Evolutionary conservation across 2,329 filamentous ascomycete species (phyloP).

Genomic region (Arthroderma uncinatum): DNA sequence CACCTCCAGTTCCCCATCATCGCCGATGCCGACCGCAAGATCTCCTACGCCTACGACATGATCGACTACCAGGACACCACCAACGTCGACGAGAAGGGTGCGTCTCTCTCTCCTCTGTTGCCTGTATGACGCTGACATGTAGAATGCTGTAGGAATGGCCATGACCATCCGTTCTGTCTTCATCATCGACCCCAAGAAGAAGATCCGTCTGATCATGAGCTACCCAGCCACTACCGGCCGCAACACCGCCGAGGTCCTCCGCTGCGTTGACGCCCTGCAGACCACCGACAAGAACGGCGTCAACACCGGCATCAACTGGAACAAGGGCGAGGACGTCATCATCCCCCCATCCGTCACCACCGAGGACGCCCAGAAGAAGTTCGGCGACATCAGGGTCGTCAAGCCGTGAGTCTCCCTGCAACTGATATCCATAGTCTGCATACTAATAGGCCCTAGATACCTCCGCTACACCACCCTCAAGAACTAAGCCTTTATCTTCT

Average conservation of each 20-base stretch:
- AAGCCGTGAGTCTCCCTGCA: slow-evolving; percentile 40
- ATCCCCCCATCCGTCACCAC: slow-evolving; percentile 74
- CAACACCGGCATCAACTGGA: slow-evolving; percentile 85
- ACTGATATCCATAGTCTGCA: neutral
- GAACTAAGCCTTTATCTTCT: slow-evolving; percentile 16
- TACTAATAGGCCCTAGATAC: slow-evolving; percentile 20
- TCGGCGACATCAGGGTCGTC: slow-evolving; percentile 57
- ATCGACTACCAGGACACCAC: slow-evolving; percentile 70
- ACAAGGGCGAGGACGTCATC: slow-evolving; percentile 80
- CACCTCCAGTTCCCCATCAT: slow-evolving; percentile 68
- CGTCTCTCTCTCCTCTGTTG: slow-evolving; percentile 8
- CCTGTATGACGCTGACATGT: neutral
- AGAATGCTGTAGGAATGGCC: slow-evolving; percentile 45
- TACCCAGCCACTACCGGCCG: slow-evolving; percentile 86
- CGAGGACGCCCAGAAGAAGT: slow-evolving; percentile 76
- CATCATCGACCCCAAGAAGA: slow-evolving; percentile 88
- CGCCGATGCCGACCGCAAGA: slow-evolving; percentile 66
- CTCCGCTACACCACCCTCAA: slow-evolving; percentile 29
- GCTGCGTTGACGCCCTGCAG: slow-evolving; percentile 68
- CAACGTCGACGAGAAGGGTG: slow-evolving; percentile 66
- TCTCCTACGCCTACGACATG: slow-evolving; percentile 71
- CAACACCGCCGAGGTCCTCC: slow-evolving; percentile 68
- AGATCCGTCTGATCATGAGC: slow-evolving; percentile 80
- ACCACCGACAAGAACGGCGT: slow-evolving; percentile 78
- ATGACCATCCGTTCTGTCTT: slow-evolving; percentile 94